A percentile compares a stretch with the other conserved stretches of the same genome.
phyloP scores from a whole-genome alignment of 2,329 filamentous ascomycete species.

The Cladosporium colombiae region DNA sequence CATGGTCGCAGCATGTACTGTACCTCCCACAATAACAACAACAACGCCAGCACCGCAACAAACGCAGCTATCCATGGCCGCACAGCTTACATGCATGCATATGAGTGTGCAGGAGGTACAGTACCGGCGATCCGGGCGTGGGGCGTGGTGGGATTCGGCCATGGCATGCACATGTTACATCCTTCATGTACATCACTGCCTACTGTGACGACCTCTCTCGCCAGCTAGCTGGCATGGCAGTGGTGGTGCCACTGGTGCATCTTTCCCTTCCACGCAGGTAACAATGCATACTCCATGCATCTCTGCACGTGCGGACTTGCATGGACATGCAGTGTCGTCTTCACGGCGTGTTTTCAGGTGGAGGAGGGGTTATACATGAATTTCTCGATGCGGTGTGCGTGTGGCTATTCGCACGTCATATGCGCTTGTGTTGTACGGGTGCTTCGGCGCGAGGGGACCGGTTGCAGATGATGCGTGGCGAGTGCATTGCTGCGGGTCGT shows the following conservation, averaged over 20 bases:
- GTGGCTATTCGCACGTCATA: neutral
- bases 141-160: neutral
- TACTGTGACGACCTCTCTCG: too few relatives aligned
- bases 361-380: too few relatives aligned
- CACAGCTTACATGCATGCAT: neutral
- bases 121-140: neutral
- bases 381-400: too few relatives aligned
- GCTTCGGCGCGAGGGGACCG: neutral
- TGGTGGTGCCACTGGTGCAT: neutral
- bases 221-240: too few relatives aligned
- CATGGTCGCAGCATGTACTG: neutral
- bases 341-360: neutral
- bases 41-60: neutral
- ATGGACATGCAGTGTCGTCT: neutral
- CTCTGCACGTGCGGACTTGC: slow-evolving; percentile 2
- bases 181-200: neutral
- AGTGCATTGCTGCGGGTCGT: neutral
- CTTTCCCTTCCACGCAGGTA: neutral
- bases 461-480: neutral
- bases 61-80: neutral
- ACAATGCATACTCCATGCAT: neutral
- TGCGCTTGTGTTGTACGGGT: neutral
- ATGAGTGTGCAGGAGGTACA: neutral
- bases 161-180: neutral
- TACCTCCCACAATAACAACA: too few relatives aligned